Conservation (phyloP, 306 rosid species). For the Pyrus betulifolia region DNA sequence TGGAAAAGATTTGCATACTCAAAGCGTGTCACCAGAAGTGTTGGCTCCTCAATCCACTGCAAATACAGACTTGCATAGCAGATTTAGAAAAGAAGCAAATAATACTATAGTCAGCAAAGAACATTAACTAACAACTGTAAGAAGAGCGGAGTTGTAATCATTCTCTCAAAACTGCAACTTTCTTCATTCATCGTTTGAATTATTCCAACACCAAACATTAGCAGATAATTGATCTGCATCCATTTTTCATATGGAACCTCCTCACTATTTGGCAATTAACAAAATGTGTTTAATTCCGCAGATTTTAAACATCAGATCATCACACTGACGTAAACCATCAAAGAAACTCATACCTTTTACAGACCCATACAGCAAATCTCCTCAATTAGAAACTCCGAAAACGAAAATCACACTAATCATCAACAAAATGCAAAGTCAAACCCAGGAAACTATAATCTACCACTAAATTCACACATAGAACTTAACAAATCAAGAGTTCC, state of each 20-base stretch:
- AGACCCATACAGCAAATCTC: background rate
- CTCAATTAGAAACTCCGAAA: background rate
- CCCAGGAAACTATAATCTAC: background rate
- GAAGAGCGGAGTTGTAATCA: background rate
- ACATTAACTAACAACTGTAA: background rate
- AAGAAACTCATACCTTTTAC: background rate
- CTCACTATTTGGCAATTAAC: background rate
- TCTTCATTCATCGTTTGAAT: background rate
- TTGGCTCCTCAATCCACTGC: slow-evolving; percentile 98
- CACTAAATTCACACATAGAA: background rate
- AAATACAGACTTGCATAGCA: slow-evolving; percentile 29
- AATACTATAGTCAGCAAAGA: background rate
- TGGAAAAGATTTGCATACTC: slow-evolving; percentile 97
- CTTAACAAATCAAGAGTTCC: background rate
- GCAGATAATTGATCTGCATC: background rate
- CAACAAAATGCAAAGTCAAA: background rate
- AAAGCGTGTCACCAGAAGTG: slow-evolving; percentile 82
- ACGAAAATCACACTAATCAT: background rate
- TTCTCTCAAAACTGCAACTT: background rate
- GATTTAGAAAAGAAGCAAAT: slow-evolving; percentile 18
- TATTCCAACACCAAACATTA: background rate
- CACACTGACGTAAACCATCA: background rate
- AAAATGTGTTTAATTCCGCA: background rate
- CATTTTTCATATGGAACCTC: background rate
- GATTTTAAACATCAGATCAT: background rate